phyloP scores from a whole-genome alignment of 345 rosid genomes.

The Dovyalis caffra region DNA sequence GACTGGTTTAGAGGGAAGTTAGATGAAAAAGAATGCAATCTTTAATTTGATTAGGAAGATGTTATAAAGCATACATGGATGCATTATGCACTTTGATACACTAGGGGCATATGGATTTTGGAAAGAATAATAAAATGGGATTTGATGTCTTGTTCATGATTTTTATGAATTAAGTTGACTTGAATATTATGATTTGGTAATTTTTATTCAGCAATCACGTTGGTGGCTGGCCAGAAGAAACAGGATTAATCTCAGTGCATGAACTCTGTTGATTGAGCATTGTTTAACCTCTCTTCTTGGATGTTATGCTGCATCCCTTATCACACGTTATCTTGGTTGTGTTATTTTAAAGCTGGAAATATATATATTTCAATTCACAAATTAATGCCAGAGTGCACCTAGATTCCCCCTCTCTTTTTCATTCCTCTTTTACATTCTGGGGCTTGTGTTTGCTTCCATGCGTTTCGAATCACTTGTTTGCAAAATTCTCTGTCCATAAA shows the following conservation, averaged over 20 bases:
- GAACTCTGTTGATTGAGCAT: constrained; percentile 3
- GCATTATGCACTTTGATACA: background rate
- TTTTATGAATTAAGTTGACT: background rate
- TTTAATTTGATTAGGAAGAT: background rate
- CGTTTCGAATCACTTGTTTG: background rate
- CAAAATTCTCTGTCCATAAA: background rate
- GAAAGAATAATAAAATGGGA: background rate
- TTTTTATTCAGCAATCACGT: background rate
- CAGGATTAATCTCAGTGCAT: background rate
- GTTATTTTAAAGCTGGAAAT: background rate
- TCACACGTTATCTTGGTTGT: background rate
- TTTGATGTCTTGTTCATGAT: background rate
- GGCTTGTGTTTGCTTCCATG: background rate
- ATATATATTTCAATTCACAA: background rate
- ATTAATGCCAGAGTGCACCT: background rate
- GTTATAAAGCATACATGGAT: background rate
- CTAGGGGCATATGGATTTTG: too few species aligned
- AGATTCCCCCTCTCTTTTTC: background rate
- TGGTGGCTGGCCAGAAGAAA: background rate
- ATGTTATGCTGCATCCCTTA: background rate
- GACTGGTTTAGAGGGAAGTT: background rate
- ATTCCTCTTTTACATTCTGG: background rate
- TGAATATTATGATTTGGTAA: background rate
- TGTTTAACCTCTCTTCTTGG: background rate
- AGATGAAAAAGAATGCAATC: background rate